Base-by-base conservation (phyloP, 805 yeast species). In the Yamadazyma kitorensis region DNA sequence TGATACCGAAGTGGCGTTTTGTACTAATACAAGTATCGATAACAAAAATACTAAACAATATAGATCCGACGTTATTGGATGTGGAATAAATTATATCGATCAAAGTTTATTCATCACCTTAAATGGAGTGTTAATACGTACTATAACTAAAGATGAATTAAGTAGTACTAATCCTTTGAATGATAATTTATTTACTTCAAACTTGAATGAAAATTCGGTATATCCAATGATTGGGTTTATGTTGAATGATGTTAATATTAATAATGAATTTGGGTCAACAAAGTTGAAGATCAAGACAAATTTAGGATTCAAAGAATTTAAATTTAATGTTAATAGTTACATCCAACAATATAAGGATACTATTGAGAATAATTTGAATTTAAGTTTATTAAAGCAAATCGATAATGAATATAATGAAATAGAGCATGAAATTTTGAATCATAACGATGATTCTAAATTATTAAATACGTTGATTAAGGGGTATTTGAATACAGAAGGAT, bases 31-130 rank as follows among this genome's bases (percentile, higher is more conserved):
- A 10, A 16, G 21, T 5, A 11, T 35, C 5, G 52, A 48, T 13
- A n/a, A 14, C 12, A 28, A 37, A 6, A 25, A 20, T 2, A 40
- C 29, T 13, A 51, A 49, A 28, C 17, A 34, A 2, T 43, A 39
- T 29, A 48, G 41, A 26, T 48, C 57, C 15, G 96, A 87, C 55
- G 65, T 74, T 2, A 70, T 89, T 42, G 97, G 97, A 0, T 82
- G 89, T 56, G 96, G 96, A 4, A 70, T 87, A 16, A 82, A 88
- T 60, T 82, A 76, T 47, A 64, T 72, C 11, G 75, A 74, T 25
- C 71, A 76, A 26, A 60, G 78, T 0, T 70, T 86, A 2, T 89
- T 88, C 48, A 76, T 77, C 44, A 88, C 96, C 0, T 81, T 84
- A 53, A 88, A 89, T 57, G 97, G 96, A 2, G 69, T 84, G 3